Base-by-base conservation (phyloP, 306 rosid genomes). In the Gastrolobium villosum region DNA sequence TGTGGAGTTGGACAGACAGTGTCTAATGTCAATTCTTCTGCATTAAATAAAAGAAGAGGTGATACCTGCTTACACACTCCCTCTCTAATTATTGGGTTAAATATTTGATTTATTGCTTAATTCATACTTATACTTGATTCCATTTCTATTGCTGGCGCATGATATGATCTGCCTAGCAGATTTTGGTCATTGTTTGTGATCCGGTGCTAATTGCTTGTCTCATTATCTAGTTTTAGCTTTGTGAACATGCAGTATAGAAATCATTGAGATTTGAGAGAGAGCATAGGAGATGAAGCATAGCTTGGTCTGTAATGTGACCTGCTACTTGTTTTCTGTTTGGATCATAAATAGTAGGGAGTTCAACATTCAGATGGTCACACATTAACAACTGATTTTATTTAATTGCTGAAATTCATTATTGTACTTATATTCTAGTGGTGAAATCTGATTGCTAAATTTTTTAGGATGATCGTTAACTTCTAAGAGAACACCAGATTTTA, bases 11-110 rank as follows among this genome's bases (percentile, higher is more conserved):
- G 89, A 31, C 81, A 87, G 77, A 77, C 55, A 36, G 62, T 65
- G 41, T 41, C 94, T 10, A 67, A 81, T 86, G 81, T 59, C 52
- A 87, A 70, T 62, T 70, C 85, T 64, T 64, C 92, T 63, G 84
- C 83, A 1, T 6, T 86, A 63, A 87, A 67, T 73, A 91, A 85
- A 86, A 91, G 90, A 87, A 90, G 85, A 88, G 94, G 96, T 89
- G 34, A 76, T 63, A 11, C 32, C 36, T 36, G 32, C 30, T 60
- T 39, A 1, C 72, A 57, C 30, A n/a, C 4, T 7, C 26, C 11
- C 20, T 55, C 30, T 44, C 48, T 10, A 1, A 36, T 50, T 61
- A 8, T 61, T 26, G 46, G 13, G 28, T 59, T 34, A 32, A 53
- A 61, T 54, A 39, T 77, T 77, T 61, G 6, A 30, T 71, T 30